Evolutionary conservation across 2,329 filamentous ascomycete species (phyloP).

Genomic region (Colletotrichum spinosum): DNA sequence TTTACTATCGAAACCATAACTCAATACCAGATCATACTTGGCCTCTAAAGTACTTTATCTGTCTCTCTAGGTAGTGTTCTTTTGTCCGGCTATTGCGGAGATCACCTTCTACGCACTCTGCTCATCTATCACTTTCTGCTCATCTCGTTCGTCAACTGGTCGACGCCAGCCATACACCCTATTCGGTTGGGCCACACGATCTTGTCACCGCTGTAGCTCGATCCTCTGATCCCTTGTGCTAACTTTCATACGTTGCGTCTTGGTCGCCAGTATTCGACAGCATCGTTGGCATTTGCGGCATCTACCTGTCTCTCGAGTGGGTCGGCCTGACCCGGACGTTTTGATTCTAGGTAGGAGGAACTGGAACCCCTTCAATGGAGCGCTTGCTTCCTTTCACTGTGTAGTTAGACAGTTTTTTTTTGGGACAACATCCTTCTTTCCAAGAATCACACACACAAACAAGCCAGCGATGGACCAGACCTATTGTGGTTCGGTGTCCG

Average conservation of each 20-base stretch:
- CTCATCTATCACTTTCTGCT: neutral
- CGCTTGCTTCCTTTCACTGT: too few species aligned
- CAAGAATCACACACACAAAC: conserved; percentile 12
- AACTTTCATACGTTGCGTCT: conserved; percentile 9
- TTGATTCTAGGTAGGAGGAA: too few species aligned
- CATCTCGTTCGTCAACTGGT: neutral
- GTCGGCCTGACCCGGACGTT: neutral
- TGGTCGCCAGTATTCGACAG: neutral
- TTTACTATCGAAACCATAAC: conserved; percentile 27
- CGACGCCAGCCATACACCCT: conserved; percentile 1
- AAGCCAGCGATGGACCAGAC: conserved; percentile 6
- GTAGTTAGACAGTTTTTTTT: neutral
- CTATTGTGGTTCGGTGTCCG: conserved; percentile 26
- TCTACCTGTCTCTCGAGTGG: conserved; percentile 5
- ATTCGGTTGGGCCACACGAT: conserved; percentile 1
- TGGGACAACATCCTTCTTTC: conserved; percentile 2
- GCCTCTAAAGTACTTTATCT: neutral
- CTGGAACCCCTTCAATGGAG: too few species aligned
- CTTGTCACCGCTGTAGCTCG: neutral
- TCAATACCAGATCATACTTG: conserved; percentile 6
- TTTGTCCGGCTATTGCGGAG: conserved; percentile 6
- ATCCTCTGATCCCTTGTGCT: neutral
- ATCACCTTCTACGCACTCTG: conserved; percentile 3
- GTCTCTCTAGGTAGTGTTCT: neutral
- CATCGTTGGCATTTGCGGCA: neutral